Evolutionary conservation across 78 protist species (phyloP).

Genomic region (Cavenderia fasciculata): DNA sequence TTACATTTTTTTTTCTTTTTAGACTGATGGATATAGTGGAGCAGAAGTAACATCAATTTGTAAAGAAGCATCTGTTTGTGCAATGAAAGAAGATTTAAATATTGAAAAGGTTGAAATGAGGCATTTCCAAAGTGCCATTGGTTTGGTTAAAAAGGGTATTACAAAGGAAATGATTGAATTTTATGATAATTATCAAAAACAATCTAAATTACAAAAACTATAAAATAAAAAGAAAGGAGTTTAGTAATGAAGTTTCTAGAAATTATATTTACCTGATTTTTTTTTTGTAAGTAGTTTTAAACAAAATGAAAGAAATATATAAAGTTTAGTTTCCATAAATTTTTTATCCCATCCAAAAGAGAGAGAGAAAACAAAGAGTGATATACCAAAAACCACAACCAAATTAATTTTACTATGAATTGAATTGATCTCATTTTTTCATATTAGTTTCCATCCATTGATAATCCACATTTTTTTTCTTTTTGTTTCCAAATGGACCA

Average conservation of each 20-base stretch:
- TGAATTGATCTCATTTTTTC: too few relatives aligned
- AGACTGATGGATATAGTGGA: constrained; percentile 91
- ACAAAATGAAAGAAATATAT: neutral
- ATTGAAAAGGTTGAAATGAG: constrained; percentile 30
- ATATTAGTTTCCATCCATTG: neutral
- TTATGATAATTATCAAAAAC: constrained; percentile 54
- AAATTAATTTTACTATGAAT: too few relatives aligned
- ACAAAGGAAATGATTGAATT: constrained; percentile 77
- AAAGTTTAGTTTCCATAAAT: neutral
- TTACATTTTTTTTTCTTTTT: neutral
- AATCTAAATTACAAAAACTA: constrained; percentile 48
- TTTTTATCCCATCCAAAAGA: too few relatives aligned
- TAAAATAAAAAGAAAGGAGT: neutral
- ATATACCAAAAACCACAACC: too few relatives aligned
- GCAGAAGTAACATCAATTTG: constrained; percentile 96
- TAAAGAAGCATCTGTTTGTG: constrained; percentile 91
- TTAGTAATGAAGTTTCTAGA: neutral
- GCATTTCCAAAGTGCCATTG: constrained; percentile 41
- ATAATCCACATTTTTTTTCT: neutral
- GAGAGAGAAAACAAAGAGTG: too few relatives aligned
- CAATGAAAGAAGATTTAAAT: constrained; percentile 76
- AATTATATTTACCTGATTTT: neutral
- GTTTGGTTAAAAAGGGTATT: constrained; percentile 39
- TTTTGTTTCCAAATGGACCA: too few relatives aligned
- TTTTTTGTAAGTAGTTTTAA: neutral